Evolutionary conservation across 176 grass and related monocot genomes (phyloP), one percentile per base, ranked within the genome.

Genomic region (Chrysopogon serrulatus): DNA sequence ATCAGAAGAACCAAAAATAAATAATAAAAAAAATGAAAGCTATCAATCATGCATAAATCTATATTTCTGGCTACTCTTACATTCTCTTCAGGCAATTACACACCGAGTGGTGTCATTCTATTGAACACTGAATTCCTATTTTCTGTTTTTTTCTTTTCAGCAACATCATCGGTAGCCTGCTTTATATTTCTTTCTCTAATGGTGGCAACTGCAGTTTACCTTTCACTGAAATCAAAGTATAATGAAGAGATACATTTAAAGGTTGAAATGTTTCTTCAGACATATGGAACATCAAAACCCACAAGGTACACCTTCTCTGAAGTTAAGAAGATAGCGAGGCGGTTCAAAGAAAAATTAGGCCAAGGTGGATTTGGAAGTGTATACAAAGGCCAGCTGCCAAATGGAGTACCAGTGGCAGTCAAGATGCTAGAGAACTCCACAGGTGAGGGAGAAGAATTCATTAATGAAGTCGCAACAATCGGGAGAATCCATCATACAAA

Each of bases 391-490:
- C 67, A 85, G 43, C 39, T 93, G n/a, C 53, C 43, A 30, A 96
- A 91, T 68, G 86, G 88, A 69, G 78, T 91, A 0, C 94, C 88
- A 1, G 91, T 91, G n/a, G 94, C 94, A 5, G 68, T 96, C 9
- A 96, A 96, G 71, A 91, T 96, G 77, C 86, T 93, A 19, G 91
- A 88, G 54, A 86, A 51, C 39, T 67, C 93, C 3, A 80, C 36
- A 80, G 88, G 68, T 5, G 77, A 84, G 1, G 94, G 94, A 15
- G 71, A 82, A 28, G 90, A 92, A 15, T 95, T 95, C 83, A 92
- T 95, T 45, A 95, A 92, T 68, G 93, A 95, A 63, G 90, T 95
- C 0, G 90, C 93, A 42, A 95, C 93, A 37, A 88, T 95, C 0
- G 93, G 93, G 34, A 28, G 34, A 37, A 95, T 92, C 17, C 90